These are phyloP conservation scores for Diplodia seriata DNA, from an alignment of 2,329 filamentous ascomycete species.

Conservation along the genomic window DNA sequence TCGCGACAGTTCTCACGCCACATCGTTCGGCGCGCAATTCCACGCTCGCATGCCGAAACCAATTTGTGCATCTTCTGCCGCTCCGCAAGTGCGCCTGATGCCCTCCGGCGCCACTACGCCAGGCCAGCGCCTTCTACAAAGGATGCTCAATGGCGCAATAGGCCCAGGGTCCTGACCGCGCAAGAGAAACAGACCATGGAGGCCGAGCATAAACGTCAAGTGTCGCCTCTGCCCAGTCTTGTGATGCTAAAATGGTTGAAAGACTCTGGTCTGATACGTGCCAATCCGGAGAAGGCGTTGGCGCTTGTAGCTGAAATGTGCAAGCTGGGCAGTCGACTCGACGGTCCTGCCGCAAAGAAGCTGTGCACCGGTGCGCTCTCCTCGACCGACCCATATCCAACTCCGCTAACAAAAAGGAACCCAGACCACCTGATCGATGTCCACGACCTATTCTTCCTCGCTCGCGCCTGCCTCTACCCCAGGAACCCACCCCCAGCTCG, in stretches of 20 bases:
- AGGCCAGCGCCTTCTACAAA: slow-evolving; percentile 10
- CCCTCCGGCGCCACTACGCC: slow-evolving; percentile 4
- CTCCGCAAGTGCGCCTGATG: background rate
- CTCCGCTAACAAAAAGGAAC: background rate
- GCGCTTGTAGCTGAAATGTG: background rate
- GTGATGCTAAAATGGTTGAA: background rate
- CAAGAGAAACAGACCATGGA: background rate
- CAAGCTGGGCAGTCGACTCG: background rate
- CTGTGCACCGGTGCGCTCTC: slow-evolving; percentile 1
- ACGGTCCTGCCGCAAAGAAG: background rate
- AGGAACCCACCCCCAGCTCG: background rate
- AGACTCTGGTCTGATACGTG: background rate
- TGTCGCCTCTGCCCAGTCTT: background rate
- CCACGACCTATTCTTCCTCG: background rate
- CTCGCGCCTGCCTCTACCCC: slow-evolving; percentile 10
- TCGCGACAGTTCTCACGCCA: background rate
- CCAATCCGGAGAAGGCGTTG: background rate
- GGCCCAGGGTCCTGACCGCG: background rate
- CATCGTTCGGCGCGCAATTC: background rate
- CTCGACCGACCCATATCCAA: too few species aligned
- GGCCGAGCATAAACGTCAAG: too few species aligned
- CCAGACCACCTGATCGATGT: background rate
- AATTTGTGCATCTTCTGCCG: slow-evolving; percentile 25
- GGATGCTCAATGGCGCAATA: background rate
- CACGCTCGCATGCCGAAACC: background rate